Evolutionary conservation across 2,329 filamentous ascomycete genomes (phyloP).

Genomic region (Coleophoma crateriformis): DNA sequence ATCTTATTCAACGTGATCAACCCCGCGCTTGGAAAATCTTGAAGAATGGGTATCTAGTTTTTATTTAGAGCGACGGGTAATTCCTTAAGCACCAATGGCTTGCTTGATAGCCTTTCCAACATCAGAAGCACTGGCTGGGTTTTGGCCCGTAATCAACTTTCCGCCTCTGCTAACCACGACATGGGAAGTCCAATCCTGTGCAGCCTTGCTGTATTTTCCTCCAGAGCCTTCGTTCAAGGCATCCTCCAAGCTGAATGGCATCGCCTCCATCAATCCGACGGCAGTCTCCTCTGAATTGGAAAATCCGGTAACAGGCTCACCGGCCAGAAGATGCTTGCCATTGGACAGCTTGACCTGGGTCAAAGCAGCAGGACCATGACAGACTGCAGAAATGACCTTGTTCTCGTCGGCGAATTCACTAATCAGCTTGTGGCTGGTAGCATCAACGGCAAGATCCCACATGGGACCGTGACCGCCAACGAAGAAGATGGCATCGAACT

Average conservation of each 20-base stretch:
- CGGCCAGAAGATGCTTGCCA: constrained; percentile 48
- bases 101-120: constrained; percentile 29
- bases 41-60: no score
- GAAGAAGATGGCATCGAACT: constrained; percentile 51
- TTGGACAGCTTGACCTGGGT: constrained; percentile 46
- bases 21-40: no score
- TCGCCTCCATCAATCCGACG: constrained; percentile 29
- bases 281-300: constrained; percentile 43
- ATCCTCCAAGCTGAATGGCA: constrained; percentile 58
- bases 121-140: constrained; percentile 31
- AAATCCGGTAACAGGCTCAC: constrained; percentile 54
- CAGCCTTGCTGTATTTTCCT: constrained; percentile 49
- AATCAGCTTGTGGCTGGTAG: constrained; percentile 49
- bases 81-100: no score
- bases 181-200: constrained; percentile 26
- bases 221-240: constrained; percentile 43
- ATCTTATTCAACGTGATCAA: no score
- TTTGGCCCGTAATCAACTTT: constrained; percentile 35
- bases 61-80: no score
- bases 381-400: constrained; percentile 63
- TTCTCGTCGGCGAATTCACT: constrained; percentile 53
- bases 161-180: constrained; percentile 27
- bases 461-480: constrained; percentile 45
- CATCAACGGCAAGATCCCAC: constrained; percentile 40
- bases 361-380: constrained; percentile 63